Base-by-base conservation (phyloP, 2,329 filamentous ascomycete genomes). In the Aspergillus unguis region DNA sequence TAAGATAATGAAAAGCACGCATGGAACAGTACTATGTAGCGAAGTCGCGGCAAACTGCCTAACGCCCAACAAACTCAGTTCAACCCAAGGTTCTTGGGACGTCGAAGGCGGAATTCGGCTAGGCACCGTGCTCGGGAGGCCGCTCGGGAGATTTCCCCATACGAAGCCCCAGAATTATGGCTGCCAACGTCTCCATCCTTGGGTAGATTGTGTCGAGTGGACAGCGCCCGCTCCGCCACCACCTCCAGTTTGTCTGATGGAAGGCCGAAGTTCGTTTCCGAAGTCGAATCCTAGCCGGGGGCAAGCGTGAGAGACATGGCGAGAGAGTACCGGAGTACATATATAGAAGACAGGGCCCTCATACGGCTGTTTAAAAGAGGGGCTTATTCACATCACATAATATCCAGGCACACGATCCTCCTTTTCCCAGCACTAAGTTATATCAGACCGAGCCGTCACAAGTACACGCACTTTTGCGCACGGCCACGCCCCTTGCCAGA, bases 31-130 rank as follows among this genome's bases (percentile, higher is more conserved):
- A 17, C 17, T 17, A 17, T 17, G 17, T 17, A 37, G 5, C 37
- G 23, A 17, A 26, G 26, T 41, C 11, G 29, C 42, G 42, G 29
- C 28, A 32, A 44, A 25, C 23, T 4, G n/a, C 27, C 38, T 41
- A 6, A 23, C 28, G 41, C n/a, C 11, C 17, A n/a, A 5, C 10
- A 3, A 32, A 33, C 29, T 17, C n/a, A 29, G 40, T 26, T 23
- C 28, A 29, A 31, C n/a, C 4, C 9, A 5, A 17, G 17, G 17
- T 17, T 17, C 3, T 11, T 7, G 11, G 5, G 42, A 9, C 9
- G 23, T 29, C 29, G 56, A 59, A 58, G 59, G 60, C 61, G 60
- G 62, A 62, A 62, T 56, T 62, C 62, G 62, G 62, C 49, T 64
- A 58, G 52, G 29, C 42, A 50, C 44, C 7, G 6, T 47, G 49